Conservation (phyloP, 169 alveolate species). For the Cryptosporidium sp. region DNA sequence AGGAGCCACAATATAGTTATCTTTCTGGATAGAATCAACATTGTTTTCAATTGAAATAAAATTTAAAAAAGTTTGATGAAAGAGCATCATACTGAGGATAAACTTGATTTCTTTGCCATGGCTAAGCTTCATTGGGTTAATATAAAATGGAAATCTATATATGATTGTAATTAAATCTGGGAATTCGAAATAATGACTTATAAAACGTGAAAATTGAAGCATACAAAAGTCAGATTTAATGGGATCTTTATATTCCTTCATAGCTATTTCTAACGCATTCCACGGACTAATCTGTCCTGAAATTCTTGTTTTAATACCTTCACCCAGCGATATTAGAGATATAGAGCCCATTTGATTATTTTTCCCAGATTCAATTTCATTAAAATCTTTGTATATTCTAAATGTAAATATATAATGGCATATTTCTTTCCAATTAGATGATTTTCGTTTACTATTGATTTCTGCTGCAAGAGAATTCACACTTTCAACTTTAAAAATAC, state of each 20-base stretch:
- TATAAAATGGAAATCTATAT: conserved; percentile 52
- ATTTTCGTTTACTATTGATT: conserved; percentile 28
- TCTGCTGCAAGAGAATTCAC: conserved; percentile 52
- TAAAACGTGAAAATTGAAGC: conserved; percentile 16
- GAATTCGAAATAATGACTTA: conserved; percentile 18
- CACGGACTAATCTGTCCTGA: conserved; percentile 74
- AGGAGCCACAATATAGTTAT: neutral
- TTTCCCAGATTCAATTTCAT: neutral
- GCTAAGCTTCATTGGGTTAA: conserved; percentile 10
- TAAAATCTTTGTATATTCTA: conserved; percentile 11
- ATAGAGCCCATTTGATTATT: conserved; percentile 24
- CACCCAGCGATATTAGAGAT: conserved; percentile 59
- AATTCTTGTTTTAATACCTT: conserved; percentile 69
- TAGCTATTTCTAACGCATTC: conserved; percentile 39
- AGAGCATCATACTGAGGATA: conserved; percentile 36
- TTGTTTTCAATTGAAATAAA: conserved; percentile 12
- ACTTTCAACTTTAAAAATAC: conserved; percentile 19
- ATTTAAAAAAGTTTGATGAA: conserved; percentile 31
- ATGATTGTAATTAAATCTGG: conserved; percentile 46
- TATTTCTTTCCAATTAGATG: conserved; percentile 22
- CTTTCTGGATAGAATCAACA: neutral
- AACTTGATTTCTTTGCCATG: conserved; percentile 55
- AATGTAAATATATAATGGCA: conserved; percentile 59
- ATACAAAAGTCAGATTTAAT: neutral
- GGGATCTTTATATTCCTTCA: neutral